These are phyloP conservation scores for Rubia peregrina DNA, from an alignment of 305 asterid species.

Conservation along the genomic window DNA sequence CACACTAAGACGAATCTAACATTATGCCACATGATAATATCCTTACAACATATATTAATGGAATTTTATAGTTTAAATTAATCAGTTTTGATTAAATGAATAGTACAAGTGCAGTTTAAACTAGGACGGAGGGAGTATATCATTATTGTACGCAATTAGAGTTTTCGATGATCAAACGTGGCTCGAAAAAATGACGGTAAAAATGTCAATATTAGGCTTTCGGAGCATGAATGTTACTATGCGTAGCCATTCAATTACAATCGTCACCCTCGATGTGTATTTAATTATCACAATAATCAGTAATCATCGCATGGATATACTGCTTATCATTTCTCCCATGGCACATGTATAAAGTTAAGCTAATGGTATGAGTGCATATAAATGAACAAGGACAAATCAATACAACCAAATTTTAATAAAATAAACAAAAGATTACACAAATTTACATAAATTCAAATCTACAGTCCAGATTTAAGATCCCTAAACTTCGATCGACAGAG, in stretches of 20 bases:
- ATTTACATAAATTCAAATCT: no score
- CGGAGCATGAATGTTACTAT: background rate
- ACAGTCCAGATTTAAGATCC: constrained; percentile 5
- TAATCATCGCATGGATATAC: background rate
- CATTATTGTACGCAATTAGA: no score
- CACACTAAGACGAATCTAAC: no score
- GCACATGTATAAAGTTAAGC: background rate
- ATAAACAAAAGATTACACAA: background rate
- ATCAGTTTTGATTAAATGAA: no score
- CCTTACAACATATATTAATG: no score
- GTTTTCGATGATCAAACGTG: no score
- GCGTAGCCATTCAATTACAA: background rate
- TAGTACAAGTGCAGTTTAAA: no score
- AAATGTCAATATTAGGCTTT: no score
- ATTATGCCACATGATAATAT: no score
- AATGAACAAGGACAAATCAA: background rate
- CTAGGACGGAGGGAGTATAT: no score
- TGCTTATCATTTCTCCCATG: background rate
- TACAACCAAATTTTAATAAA: background rate
- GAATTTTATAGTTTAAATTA: no score
- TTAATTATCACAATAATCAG: background rate
- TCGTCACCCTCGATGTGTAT: background rate
- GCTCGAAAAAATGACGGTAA: no score
- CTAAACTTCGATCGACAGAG: constrained; percentile 14
- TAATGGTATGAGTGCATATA: background rate